Conservation (phyloP, 148 eudicot species). For the Tetragonia tetragonoides region DNA sequence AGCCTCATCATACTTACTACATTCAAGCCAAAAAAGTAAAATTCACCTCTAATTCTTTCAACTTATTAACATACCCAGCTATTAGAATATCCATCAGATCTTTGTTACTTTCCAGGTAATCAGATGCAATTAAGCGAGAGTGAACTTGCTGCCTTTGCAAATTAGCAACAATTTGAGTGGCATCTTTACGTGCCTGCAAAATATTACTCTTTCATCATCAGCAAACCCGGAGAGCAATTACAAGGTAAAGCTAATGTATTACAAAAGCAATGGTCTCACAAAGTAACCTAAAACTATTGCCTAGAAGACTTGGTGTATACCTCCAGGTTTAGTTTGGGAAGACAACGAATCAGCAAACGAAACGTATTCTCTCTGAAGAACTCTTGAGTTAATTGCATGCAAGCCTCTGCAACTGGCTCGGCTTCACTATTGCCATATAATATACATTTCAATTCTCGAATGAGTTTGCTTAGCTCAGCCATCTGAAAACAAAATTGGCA, state of each 20-base stretch:
- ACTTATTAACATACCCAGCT: constrained; percentile 61
- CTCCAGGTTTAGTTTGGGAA: constrained; percentile 87
- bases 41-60: constrained; percentile 4
- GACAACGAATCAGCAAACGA: constrained; percentile 61
- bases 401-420: constrained; percentile 90
- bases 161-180: constrained; percentile 98
- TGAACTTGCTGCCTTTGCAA: constrained; percentile 96
- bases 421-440: constrained; percentile 90
- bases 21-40: neutral
- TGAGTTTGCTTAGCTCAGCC: constrained; percentile 62
- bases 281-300: neutral
- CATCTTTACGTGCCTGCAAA: constrained; percentile 93
- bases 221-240: constrained; percentile 1
- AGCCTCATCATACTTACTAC: no score
- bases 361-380: constrained; percentile 78
- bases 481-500: constrained; percentile 37
- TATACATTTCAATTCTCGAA: constrained; percentile 70
- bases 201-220: constrained; percentile 20
- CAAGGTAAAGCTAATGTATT: neutral
- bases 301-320: constrained; percentile 31
- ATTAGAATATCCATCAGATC: constrained; percentile 85
- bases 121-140: constrained; percentile 85
- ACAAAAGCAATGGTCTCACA: neutral
- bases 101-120: constrained; percentile 79
- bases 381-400: constrained; percentile 91